Evolutionary conservation across 2,329 filamentous ascomycete species (phyloP), one percentile per base, ranked within the genome.

Genomic region (Beauveria medogensis): DNA sequence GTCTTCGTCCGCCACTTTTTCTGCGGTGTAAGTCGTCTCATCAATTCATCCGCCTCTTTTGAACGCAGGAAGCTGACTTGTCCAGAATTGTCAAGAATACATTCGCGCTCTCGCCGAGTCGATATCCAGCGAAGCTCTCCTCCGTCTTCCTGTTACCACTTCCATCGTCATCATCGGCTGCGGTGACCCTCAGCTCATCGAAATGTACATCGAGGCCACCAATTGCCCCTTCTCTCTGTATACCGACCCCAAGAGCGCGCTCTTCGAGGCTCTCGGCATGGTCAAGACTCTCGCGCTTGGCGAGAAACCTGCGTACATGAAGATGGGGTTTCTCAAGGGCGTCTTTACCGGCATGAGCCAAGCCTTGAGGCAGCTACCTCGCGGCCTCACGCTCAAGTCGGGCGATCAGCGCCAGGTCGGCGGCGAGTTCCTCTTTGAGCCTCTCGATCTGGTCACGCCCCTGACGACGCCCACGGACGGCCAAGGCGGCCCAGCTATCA

Each of bases 1-100:
- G 83, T 92, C 65, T 92, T 92, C 69, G 80, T 92, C 61, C 82
- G 89, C 50, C 89, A 92, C 74, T 92, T 92, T 73, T 91, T 90
- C 78, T 92, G 89, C 70, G 88, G 88, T 41, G 88, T 90, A 79
- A 72, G 87, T 80, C 30, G 30, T 51, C 10, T 24, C 34, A 8
- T 52, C 26, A 18, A 16, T 6, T 12, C 10, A 26, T 18, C 3
- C 12, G 6, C 18, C 18, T 20, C 24, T 14, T 34, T 37, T n/a
- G n/a, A 20, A 30, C 12, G n/a, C 14, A 20, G 10, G 16, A 41
- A n/a, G 28, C 47, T 59, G 34, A 51, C 24, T 24, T 22, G 20
- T 12, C 10, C 65, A 90, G 86, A 89, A 87, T 71, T 92, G 89
- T 74, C 89, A 91, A 72, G 86, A 90, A 70, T 92, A 89, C 71